A percentile compares a stretch with the other conserved stretches of the same genome.
Conservation (phyloP, 169 alveolate species). For the Cryptosporidium bovis region DNA sequence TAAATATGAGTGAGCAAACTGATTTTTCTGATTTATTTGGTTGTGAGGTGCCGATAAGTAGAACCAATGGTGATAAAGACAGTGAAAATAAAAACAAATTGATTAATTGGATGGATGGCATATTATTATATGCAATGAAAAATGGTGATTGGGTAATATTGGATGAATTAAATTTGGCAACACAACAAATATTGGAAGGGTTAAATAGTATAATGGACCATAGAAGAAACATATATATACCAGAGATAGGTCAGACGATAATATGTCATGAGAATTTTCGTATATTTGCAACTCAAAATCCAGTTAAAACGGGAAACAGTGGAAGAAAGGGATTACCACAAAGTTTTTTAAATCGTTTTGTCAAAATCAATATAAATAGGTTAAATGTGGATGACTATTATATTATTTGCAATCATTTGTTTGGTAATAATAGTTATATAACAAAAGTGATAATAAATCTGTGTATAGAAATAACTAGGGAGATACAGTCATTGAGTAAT, state of each 20-base stretch:
- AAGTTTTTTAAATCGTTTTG: conserved; percentile 98
- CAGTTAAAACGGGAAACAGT: conserved; percentile 94
- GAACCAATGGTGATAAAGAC: conserved; percentile 31
- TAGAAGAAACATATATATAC: conserved; percentile 95
- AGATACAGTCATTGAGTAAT: conserved; percentile 73
- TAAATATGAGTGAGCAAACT: conserved; percentile 96
- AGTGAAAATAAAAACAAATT: conserved; percentile 3
- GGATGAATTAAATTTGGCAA: conserved; percentile 99
- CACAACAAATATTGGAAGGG: conserved; percentile 98
- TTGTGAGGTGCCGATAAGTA: conserved; percentile 87
- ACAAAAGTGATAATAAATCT: background rate
- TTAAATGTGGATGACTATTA: conserved; percentile 86
- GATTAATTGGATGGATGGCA: conserved; percentile 97
- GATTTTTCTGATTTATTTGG: conserved; percentile 94
- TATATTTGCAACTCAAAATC: conserved; percentile 99
- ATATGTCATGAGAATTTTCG: conserved; percentile 94
- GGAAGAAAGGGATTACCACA: conserved; percentile 98
- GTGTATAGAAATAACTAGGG: conserved; percentile 64
- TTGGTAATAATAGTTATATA: background rate
- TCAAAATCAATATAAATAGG: conserved; percentile 91
- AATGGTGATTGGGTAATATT: conserved; percentile 98
- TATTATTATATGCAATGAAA: conserved; percentile 93
- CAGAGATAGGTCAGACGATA: conserved; percentile 93
- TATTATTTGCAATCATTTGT: conserved; percentile 84
- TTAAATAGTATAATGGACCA: conserved; percentile 98